Percentiles rank a stretch among this genome's conserved stretches.
phyloP scores from a whole-genome alignment of 1,284 basidiomycete genomes.

The Trametes pubescens region DNA sequence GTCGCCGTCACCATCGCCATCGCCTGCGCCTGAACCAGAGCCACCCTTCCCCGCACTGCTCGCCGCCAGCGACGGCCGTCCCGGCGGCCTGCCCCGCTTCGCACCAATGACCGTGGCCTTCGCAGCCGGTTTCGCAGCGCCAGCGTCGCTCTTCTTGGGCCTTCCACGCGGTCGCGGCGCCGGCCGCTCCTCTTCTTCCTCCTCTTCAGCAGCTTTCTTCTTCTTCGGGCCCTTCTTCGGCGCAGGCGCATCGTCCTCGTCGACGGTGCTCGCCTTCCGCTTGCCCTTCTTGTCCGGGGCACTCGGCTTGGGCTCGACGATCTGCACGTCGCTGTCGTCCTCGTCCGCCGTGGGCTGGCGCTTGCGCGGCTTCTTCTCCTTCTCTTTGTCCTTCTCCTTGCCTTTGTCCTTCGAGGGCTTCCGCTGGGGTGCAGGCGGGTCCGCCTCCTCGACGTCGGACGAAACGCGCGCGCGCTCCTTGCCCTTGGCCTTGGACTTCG shows the following conservation, averaged over 20 bases:
- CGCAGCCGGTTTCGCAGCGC: not conserved
- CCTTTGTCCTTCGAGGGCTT: conserved; percentile 24
- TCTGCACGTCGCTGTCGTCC: conserved; percentile 29
- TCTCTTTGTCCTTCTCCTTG: conserved; percentile 34
- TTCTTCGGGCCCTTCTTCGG: conserved; percentile 27
- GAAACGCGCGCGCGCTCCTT: conserved; percentile 17
- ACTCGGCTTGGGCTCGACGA: conserved; percentile 21
- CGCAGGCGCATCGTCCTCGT: conserved; percentile 14
- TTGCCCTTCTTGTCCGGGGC: conserved; percentile 40
- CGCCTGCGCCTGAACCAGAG: conserved; percentile 3
- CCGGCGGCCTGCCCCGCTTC: conserved; percentile 8
- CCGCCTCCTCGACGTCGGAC: conserved; percentile 16
- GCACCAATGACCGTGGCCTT: conserved; percentile 1
- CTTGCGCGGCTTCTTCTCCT: conserved; percentile 39
- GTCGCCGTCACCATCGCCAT: conserved; percentile 1
- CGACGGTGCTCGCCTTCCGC: conserved; percentile 38
- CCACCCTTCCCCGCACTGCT: conserved; percentile 4
- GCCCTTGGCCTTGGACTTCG: conserved; percentile 27
- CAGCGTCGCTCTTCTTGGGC: conserved; percentile 18
- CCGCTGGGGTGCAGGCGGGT: conserved; percentile 24
- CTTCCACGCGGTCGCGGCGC: conserved; percentile 24
- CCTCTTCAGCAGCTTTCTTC: conserved; percentile 3
- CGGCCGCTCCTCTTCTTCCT: conserved; percentile 12
- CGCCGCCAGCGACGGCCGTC: conserved; percentile 7
- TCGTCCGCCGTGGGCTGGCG: conserved; percentile 25